Evolutionary conservation across 176 grass and related monocot species (phyloP).

Genomic region (Triticum dicoccoides): DNA sequence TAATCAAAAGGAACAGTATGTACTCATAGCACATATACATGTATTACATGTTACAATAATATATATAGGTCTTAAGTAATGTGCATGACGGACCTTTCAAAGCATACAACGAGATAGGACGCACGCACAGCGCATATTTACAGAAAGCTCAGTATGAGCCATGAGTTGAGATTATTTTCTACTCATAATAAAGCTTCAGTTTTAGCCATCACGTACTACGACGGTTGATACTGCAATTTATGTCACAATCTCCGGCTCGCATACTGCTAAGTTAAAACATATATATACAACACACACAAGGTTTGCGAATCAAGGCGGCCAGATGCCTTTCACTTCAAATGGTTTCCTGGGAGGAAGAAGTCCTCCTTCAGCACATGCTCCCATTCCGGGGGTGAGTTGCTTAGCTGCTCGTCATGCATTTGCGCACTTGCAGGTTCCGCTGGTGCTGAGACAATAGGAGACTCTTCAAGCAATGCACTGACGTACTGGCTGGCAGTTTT

Average conservation of each 20-base stretch:
- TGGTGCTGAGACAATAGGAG: neutral
- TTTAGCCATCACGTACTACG: neutral
- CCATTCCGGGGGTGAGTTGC: slow-evolving; percentile 34
- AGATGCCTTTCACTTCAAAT: slow-evolving; percentile 7
- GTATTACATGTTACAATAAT: neutral
- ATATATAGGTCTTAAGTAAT: neutral
- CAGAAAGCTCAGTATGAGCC: neutral
- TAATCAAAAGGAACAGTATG: neutral
- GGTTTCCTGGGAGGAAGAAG: slow-evolving; percentile 27
- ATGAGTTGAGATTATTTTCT: neutral
- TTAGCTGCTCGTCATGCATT: neutral
- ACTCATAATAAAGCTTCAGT: neutral
- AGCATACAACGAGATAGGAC: neutral
- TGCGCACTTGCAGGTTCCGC: neutral
- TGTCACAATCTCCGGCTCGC: neutral
- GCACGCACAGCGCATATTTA: neutral
- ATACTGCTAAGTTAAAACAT: neutral
- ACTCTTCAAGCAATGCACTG: neutral
- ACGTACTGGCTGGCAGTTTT: neutral
- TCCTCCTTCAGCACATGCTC: slow-evolving; percentile 55
- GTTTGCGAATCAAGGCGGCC: neutral
- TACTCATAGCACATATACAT: neutral
- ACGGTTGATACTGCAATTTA: neutral
- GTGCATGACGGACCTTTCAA: neutral
- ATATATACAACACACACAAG: slow-evolving; percentile 20